phyloP scores from a whole-genome alignment of 2,329 filamentous ascomycete genomes.

The Colletotrichum phormii region DNA sequence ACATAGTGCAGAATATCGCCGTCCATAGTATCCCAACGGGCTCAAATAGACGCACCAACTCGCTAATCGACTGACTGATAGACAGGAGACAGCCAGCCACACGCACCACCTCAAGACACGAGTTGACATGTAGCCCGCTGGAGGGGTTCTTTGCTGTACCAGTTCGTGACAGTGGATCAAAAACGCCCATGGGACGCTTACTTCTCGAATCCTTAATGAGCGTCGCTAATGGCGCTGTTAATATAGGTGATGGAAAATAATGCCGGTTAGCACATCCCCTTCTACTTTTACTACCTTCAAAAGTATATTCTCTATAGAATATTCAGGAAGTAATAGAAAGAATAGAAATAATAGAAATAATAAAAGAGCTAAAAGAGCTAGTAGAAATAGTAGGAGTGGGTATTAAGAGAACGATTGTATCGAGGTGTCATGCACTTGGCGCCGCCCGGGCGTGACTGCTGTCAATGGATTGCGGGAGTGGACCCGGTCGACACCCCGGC shows the following conservation, averaged over 20 bases:
- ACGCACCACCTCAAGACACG: neutral
- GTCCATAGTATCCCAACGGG: neutral
- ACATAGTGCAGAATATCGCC: neutral
- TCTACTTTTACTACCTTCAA: too few relatives aligned
- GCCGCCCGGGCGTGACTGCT: neutral
- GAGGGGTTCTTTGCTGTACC: neutral
- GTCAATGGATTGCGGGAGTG: constrained; percentile 20
- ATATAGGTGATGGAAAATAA: too few relatives aligned
- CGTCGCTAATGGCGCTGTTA: neutral
- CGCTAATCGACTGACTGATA: neutral
- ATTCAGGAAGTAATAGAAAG: too few relatives aligned
- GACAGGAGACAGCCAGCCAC: neutral
- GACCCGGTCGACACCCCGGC: constrained; percentile 14
- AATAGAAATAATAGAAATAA: too few relatives aligned
- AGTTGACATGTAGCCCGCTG: neutral
- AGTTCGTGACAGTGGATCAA: neutral
- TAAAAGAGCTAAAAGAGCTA: too few relatives aligned
- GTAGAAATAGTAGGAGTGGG: too few relatives aligned
- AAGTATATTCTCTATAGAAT: too few relatives aligned
- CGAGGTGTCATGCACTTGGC: too few relatives aligned
- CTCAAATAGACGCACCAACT: neutral
- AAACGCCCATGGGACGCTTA: neutral
- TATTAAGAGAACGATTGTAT: too few relatives aligned
- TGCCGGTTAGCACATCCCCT: too few relatives aligned
- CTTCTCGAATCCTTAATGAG: neutral